phyloP scores from a whole-genome alignment of 495 filamentous ascomycete genomes.

The Echria macrotheca region DNA sequence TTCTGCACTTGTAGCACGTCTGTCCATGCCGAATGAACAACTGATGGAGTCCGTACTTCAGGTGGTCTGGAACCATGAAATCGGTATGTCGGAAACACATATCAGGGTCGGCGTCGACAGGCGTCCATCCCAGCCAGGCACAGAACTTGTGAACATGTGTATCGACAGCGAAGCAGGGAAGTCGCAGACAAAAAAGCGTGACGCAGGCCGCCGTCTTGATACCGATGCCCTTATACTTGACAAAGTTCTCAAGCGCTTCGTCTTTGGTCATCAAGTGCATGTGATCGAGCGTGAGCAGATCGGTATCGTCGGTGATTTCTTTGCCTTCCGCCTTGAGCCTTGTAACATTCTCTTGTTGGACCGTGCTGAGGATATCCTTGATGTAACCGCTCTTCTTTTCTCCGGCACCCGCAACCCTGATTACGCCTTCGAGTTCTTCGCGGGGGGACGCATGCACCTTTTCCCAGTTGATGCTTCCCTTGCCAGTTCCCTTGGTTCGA shows the following conservation, averaged over 20 bases:
- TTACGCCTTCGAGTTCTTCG: constrained; percentile 63
- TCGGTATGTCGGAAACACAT: constrained; percentile 78
- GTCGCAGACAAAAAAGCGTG: constrained; percentile 69
- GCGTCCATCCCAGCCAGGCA: constrained; percentile 82
- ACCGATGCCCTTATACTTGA: constrained; percentile 77
- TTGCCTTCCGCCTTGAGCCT: constrained; percentile 11
- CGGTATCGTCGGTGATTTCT: neutral
- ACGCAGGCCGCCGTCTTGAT: constrained; percentile 90
- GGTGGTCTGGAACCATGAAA: constrained; percentile 69
- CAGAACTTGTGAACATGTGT: constrained; percentile 74
- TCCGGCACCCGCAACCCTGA: constrained; percentile 66
- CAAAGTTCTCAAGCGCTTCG: constrained; percentile 67
- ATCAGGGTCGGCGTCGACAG: constrained; percentile 56
- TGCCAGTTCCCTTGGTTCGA: constrained; percentile 32
- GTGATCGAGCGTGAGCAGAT: constrained; percentile 65
- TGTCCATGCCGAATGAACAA: constrained; percentile 85
- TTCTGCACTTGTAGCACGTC: constrained; percentile 70
- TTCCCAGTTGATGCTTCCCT: constrained; percentile 85
- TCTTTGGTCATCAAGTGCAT: constrained; percentile 61
- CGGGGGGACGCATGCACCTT: constrained; percentile 61
- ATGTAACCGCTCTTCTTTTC: constrained; percentile 67
- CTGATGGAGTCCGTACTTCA: constrained; percentile 87
- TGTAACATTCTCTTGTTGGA: constrained; percentile 60
- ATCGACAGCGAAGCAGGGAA: constrained; percentile 78
- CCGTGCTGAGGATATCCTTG: constrained; percentile 74